Percentiles rank a stretch among this genome's conserved stretches.
These are phyloP conservation scores for Leccinum pseudoinsigne DNA, from an alignment of 1,284 basidiomycete species.

Conservation along the genomic window DNA sequence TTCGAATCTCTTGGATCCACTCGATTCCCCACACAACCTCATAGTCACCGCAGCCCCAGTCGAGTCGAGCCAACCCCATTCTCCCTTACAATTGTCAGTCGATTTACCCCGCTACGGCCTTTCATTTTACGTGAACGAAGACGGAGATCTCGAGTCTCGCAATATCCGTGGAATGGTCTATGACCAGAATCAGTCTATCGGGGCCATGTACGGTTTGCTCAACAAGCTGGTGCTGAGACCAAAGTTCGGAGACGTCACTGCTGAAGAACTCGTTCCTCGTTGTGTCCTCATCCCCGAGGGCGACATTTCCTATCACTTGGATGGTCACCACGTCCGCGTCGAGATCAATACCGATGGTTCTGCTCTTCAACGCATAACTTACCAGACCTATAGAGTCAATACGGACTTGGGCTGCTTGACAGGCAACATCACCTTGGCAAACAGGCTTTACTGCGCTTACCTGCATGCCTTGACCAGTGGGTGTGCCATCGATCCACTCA, in stretches of 20 bases:
- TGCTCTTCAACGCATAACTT: slow-evolving; percentile 19
- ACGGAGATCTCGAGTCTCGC: slow-evolving; percentile 30
- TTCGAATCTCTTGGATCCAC: slow-evolving; percentile 23
- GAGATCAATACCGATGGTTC: slow-evolving; percentile 20
- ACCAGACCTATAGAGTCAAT: slow-evolving; percentile 43
- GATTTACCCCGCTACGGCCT: slow-evolving; percentile 43
- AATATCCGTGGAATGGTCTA: slow-evolving; percentile 4
- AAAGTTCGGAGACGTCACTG: background rate
- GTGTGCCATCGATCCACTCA: slow-evolving; percentile 45
- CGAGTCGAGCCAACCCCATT: slow-evolving; percentile 9
- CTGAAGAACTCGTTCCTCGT: background rate
- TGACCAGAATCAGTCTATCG: slow-evolving; percentile 2
- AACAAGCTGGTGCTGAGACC: slow-evolving; percentile 3
- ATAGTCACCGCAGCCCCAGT: slow-evolving; percentile 17
- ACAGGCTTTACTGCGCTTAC: slow-evolving; percentile 41
- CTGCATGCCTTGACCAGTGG: slow-evolving; percentile 48
- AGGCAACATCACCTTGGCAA: slow-evolving; percentile 37
- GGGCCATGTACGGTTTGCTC: slow-evolving; percentile 1
- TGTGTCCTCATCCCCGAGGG: slow-evolving; percentile 3
- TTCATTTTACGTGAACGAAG: slow-evolving; percentile 34
- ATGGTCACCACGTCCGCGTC: slow-evolving; percentile 28
- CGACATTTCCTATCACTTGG: slow-evolving; percentile 22
- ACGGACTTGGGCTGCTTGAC: slow-evolving; percentile 38
- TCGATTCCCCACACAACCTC: slow-evolving; percentile 37
- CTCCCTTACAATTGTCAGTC: slow-evolving; percentile 28